These are phyloP conservation scores for Trifolium fragiferum DNA, from an alignment of 306 rosid genomes.

Conservation along the genomic window DNA sequence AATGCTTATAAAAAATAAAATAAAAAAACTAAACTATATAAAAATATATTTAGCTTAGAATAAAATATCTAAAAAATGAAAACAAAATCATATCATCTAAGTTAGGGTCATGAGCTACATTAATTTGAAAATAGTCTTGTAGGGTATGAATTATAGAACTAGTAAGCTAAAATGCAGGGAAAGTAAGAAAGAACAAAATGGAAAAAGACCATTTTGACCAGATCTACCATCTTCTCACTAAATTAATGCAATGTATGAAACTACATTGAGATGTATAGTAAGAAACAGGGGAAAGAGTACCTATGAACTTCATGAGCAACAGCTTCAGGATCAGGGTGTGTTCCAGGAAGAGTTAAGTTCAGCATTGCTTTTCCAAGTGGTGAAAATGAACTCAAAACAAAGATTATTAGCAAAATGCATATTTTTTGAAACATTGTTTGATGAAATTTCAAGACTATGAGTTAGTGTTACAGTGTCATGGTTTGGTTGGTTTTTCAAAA, in stretches of 20 bases:
- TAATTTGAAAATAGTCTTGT: not conserved
- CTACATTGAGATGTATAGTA: conserved; percentile 32
- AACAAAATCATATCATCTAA: not conserved
- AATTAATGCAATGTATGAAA: conserved; percentile 8
- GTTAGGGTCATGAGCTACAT: not conserved
- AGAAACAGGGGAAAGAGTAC: conserved; percentile 45
- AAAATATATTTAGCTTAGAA: not conserved
- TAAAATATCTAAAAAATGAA: not conserved
- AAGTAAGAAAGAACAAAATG: not conserved
- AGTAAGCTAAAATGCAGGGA: not conserved
- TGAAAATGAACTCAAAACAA: conserved; percentile 48
- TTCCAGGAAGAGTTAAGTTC: conserved; percentile 84
- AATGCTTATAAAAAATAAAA: no score
- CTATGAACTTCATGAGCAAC: conserved; percentile 84
- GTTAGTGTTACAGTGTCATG: conserved; percentile 23
- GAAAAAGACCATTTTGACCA: conserved; percentile 15
- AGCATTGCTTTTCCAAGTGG: conserved; percentile 51
- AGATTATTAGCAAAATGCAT: conserved; percentile 65
- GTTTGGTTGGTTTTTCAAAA: conserved; percentile 32
- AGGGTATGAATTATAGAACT: not conserved
- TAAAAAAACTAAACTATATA: not conserved
- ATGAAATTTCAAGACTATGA: not conserved
- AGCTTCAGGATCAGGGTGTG: conserved; percentile 85
- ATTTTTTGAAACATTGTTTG: conserved; percentile 59
- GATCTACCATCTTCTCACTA: conserved; percentile 29